phyloP scores from a whole-genome alignment of 352 stramenopile species.

The Globisporangium lucens region DNA sequence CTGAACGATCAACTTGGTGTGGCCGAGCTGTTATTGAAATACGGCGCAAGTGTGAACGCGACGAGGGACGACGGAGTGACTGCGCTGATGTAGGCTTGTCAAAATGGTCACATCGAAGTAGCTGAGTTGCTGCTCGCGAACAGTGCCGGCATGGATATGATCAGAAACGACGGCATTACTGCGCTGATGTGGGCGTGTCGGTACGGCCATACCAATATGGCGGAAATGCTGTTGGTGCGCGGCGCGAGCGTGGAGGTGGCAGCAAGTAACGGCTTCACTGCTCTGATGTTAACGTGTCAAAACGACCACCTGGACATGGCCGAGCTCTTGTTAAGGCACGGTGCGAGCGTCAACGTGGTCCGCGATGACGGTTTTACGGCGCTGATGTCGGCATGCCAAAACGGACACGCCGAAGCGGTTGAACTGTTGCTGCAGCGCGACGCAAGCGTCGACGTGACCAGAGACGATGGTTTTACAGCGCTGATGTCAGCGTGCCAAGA shows the following conservation, averaged over 20 bases:
- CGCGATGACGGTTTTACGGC: neutral
- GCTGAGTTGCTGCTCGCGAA: neutral
- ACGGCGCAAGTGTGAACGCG: neutral
- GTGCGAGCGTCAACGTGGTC: neutral
- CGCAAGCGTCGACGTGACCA: neutral
- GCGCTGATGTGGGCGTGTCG: no score
- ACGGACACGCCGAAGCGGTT: neutral
- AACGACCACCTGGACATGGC: neutral
- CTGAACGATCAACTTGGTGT: neutral
- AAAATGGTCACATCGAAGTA: neutral
- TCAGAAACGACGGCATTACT: no score
- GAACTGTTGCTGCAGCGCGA: neutral
- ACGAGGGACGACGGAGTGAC: neutral
- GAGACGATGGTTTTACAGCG: neutral
- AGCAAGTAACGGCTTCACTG: neutral
- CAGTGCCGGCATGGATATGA: no score
- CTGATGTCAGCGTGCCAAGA: neutral
- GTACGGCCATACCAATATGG: no score
- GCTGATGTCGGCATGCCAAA: neutral
- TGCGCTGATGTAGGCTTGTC: neutral
- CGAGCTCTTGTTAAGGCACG: neutral
- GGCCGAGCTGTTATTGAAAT: neutral
- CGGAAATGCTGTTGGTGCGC: no score
- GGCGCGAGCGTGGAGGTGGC: no score
- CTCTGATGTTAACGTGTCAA: neutral